These are phyloP conservation scores for Cynara cardunculus DNA, from an alignment of 129 eudicot genomes.

Conservation along the genomic window DNA sequence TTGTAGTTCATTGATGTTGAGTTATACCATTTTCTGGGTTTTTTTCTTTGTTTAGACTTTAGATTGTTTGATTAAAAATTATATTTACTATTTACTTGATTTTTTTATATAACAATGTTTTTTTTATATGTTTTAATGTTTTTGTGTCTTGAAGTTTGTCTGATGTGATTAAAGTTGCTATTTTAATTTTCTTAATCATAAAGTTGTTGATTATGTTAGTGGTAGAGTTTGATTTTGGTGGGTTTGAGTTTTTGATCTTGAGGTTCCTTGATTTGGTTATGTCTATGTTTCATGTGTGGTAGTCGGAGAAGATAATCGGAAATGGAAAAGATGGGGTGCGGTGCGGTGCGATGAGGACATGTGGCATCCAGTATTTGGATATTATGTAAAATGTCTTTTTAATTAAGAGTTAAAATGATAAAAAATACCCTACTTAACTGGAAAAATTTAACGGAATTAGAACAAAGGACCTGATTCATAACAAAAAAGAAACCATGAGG, in stretches of 20 bases:
- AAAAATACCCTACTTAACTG: too few relatives aligned
- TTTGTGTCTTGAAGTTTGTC: neutral
- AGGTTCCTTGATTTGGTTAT: neutral
- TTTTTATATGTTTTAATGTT: neutral
- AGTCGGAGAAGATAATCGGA: neutral
- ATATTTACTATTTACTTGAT: too few relatives aligned
- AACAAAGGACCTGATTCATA: too few relatives aligned
- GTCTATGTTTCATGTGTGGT: neutral
- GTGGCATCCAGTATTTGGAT: neutral
- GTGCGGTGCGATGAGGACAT: neutral
- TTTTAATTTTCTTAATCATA: neutral
- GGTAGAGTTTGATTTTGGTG: neutral
- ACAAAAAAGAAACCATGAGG: neutral
- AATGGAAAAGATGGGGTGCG: neutral
- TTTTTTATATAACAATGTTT: neutral
- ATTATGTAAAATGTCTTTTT: neutral
- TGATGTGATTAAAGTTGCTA: neutral
- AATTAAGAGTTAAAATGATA: too few relatives aligned
- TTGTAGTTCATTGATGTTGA: neutral
- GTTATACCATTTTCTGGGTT: neutral
- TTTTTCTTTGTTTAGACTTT: neutral
- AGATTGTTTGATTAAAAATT: neutral
- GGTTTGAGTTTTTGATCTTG: neutral
- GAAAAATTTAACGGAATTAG: too few relatives aligned
- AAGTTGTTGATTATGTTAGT: neutral